Base-by-base conservation (phyloP, 1,284 basidiomycete genomes). In the Ustilago hordei region DNA sequence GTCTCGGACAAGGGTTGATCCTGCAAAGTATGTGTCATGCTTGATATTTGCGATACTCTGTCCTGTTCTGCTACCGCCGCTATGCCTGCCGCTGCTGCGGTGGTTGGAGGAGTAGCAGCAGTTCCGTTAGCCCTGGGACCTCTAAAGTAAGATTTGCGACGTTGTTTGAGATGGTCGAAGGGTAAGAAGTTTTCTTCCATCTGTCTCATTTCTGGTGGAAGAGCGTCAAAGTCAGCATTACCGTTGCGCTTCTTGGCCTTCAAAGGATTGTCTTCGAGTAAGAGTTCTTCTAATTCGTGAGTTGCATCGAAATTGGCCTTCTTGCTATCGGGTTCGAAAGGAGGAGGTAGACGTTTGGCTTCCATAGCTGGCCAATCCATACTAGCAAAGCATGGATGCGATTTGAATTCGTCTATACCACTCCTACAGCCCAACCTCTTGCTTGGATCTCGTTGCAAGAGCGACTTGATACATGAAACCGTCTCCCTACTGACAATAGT, bases 281-380 rank as follows among this genome's bases (percentile, higher is more conserved):
- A 86, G 45, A 99, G 88, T 87, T 99, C 96, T 85, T 99, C 96
- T 38, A 99, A 88, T 87, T 99, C 96, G 85, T 98, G 95, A 15
- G 96, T 97, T n/a, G 95, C 95, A 85, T 99, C 96, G 86, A 98
- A 99, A 87, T 99, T 98, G 23, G 96, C 95, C 87, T 96, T 96
- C 88, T 98, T 98, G 86, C 93, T 93, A 86, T 98, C 95, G 59
- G 96, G 96, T 68, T 94, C 90, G 84, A 98, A 99, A 0, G 95
- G 94, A 43, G 96, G 91, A 0, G 88, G 89, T 34, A 92, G 90
- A 79, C 92, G 89, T 87, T 98, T 98, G 62, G 88, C 88, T 82
- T 81, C 72, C 58, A 99, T 87, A 1, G 91, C 91, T 23, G 91
- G 90, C 95, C 95, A 99, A 85, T 98, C 92, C 59, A 96, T 91